phyloP scores from a whole-genome alignment of 169 alveolate genomes.

The Cryptosporidium parvum region DNA sequence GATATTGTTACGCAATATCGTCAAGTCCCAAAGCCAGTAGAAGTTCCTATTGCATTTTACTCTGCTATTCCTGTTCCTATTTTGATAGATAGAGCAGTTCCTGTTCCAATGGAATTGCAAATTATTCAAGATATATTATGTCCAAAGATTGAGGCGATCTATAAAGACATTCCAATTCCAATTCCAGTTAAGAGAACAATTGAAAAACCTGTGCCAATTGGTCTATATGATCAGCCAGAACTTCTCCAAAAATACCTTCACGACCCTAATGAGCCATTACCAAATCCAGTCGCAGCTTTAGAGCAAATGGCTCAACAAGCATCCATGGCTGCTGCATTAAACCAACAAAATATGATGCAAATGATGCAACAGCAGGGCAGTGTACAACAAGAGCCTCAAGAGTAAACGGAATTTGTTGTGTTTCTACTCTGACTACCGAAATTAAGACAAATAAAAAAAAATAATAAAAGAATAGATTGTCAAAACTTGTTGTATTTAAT shows the following conservation, averaged over 20 bases:
- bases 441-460: not conserved
- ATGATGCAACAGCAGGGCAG: slow-evolving; percentile 17
- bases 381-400: slow-evolving; percentile 9
- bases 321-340: slow-evolving; percentile 37
- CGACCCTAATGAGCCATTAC: slow-evolving; percentile 72
- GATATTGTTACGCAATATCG: slow-evolving; percentile 88
- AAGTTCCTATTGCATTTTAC: slow-evolving; percentile 92
- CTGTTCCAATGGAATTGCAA: slow-evolving; percentile 92
- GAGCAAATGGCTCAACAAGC: slow-evolving; percentile 75
- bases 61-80: slow-evolving; percentile 91
- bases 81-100: slow-evolving; percentile 90
- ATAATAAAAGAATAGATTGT: not conserved
- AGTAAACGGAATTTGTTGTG: not conserved
- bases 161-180: slow-evolving; percentile 92
- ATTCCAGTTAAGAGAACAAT: slow-evolving; percentile 91
- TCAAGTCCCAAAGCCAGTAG: slow-evolving; percentile 93
- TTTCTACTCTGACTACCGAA: not conserved
- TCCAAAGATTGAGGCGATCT: slow-evolving; percentile 89
- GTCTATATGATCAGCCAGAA: slow-evolving; percentile 74
- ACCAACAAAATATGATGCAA: slow-evolving; percentile 23
- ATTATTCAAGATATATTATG: slow-evolving; percentile 91
- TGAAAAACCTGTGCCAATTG: slow-evolving; percentile 90
- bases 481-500: slow-evolving; percentile 1
- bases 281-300: slow-evolving; percentile 60
- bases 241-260: slow-evolving; percentile 59